A percentile compares a stretch with the other conserved stretches of the same genome.
Conservation (phyloP, 768 basidiomycete species). For the Mycena indigotica region DNA sequence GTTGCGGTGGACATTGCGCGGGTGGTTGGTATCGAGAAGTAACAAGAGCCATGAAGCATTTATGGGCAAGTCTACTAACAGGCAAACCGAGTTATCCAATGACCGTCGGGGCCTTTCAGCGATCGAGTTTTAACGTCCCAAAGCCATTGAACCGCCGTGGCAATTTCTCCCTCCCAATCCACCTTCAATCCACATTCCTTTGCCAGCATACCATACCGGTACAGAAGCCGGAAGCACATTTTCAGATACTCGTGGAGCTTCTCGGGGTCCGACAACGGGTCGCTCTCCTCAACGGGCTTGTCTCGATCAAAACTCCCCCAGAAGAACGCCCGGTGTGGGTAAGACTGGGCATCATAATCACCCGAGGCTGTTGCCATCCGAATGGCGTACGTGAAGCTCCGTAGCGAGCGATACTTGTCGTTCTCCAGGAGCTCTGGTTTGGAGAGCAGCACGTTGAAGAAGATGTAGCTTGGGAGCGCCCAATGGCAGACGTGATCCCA, state of each 20-base stretch:
- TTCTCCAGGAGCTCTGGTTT: neutral
- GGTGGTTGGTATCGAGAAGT: too few species aligned
- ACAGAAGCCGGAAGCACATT: neutral
- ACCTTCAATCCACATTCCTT: neutral
- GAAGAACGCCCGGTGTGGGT: neutral
- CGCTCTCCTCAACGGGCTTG: neutral
- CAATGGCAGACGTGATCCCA: neutral
- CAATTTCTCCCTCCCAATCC: neutral
- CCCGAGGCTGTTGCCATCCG: neutral
- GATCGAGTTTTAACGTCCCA: too few species aligned
- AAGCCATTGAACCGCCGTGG: neutral
- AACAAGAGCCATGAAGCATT: too few species aligned
- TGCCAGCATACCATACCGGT: neutral
- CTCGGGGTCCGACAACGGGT: neutral
- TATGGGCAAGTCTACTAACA: too few species aligned
- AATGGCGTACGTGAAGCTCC: neutral
- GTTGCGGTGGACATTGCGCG: too few species aligned
- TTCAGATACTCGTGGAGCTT: neutral
- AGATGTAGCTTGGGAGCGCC: neutral
- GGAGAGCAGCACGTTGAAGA: neutral
- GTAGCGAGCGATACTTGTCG: neutral
- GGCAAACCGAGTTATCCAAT: constrained; percentile 7
- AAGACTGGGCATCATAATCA: neutral
- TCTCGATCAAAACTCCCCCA: neutral
- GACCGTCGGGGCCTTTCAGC: too few species aligned